Conservation (phyloP, 179 eudicot species). For the Beta lomatogona region DNA sequence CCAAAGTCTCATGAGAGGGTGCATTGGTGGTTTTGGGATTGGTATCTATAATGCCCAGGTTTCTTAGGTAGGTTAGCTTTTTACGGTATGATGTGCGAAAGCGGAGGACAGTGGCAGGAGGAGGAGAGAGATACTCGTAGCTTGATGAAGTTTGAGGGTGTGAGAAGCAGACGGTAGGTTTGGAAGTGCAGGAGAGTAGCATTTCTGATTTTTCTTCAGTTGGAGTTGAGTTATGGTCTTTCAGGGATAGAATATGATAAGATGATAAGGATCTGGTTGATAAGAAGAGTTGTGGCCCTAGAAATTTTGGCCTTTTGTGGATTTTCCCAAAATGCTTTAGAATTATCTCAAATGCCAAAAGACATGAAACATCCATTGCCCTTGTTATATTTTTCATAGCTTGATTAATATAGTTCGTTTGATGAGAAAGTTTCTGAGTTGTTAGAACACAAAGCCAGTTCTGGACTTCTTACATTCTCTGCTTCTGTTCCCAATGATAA, state of each 20-base stretch:
- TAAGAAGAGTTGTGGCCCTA: not conserved
- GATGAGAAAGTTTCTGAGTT: no score
- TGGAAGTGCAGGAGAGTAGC: constrained; percentile 31
- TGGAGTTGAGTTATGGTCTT: not conserved
- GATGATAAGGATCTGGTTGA: constrained; percentile 33
- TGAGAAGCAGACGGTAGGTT: constrained; percentile 19
- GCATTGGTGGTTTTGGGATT: constrained; percentile 34
- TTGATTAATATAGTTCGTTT: no score
- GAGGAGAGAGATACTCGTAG: constrained; percentile 18
- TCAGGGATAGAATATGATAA: constrained; percentile 18
- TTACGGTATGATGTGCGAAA: constrained; percentile 48
- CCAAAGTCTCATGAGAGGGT: constrained; percentile 41
- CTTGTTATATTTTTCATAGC: no score
- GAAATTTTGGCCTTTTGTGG: not conserved
- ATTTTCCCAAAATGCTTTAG: not conserved
- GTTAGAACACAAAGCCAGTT: no score
- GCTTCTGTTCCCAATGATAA: no score
- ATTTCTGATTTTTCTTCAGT: constrained; percentile 23
- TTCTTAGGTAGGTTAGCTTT: constrained; percentile 50
- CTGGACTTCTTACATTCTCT: no score
- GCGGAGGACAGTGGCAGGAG: constrained; percentile 35
- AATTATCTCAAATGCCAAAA: not conserved
- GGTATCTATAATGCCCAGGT: constrained; percentile 41
- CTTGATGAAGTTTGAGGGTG: constrained; percentile 18
- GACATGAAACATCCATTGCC: no score